phyloP scores from a whole-genome alignment of 306 rosid species.

The Trifolium pratense region DNA sequence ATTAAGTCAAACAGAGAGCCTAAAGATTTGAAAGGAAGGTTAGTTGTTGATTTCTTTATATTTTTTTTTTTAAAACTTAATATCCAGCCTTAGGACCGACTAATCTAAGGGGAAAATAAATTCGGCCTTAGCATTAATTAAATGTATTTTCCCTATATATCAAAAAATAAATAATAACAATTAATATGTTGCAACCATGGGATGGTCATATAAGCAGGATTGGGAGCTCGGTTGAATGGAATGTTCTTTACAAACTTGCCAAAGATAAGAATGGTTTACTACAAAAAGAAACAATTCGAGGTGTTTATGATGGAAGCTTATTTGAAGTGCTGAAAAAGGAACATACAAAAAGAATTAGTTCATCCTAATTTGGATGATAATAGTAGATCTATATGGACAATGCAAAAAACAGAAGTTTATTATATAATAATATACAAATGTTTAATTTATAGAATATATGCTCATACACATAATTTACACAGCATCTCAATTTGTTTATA shows the following conservation, averaged over 20 bases:
- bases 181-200: constrained; percentile 10
- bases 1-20: constrained; percentile 62
- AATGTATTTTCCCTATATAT: too few relatives aligned
- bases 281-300: constrained; percentile 61
- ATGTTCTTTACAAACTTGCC: constrained; percentile 60
- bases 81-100: too few relatives aligned
- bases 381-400: neutral
- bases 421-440: neutral
- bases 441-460: neutral
- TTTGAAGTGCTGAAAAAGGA: constrained; percentile 66
- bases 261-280: constrained; percentile 78
- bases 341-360: constrained; percentile 46
- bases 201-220: constrained; percentile 47
- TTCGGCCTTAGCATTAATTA: too few relatives aligned
- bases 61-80: too few relatives aligned
- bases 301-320: constrained; percentile 82
- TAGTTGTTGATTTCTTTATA: neutral
- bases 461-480: neutral
- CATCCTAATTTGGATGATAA: neutral
- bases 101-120: too few relatives aligned
- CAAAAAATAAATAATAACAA: neutral
- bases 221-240: constrained; percentile 69
- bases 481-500: neutral
- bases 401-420: neutral
- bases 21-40: constrained; percentile 72